These are phyloP conservation scores for Rhododendron mucronatum DNA, from an alignment of 148 eudicot species.

Conservation along the genomic window DNA sequence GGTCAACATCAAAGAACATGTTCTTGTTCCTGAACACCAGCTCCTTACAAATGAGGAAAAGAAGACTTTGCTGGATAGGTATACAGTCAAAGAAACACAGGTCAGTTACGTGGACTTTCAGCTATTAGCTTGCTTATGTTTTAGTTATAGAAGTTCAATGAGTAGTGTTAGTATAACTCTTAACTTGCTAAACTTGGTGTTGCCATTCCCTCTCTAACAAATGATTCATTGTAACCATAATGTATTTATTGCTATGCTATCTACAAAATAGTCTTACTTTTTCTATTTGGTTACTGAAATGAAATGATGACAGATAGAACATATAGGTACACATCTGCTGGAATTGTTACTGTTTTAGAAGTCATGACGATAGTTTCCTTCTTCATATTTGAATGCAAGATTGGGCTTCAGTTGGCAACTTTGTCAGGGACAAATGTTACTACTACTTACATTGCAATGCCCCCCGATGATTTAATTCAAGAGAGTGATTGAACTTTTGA, in stretches of 20 bases:
- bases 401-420: not conserved
- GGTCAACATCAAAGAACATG: slow-evolving; percentile 79
- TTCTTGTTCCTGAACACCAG: slow-evolving; percentile 90
- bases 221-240: not conserved
- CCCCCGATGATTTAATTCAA: not conserved
- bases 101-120: slow-evolving; percentile 27
- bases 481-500: not conserved
- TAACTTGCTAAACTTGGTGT: not conserved
- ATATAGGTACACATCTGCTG: not conserved
- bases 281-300: too few species aligned
- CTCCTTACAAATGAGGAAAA: slow-evolving; percentile 74
- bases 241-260: too few species aligned
- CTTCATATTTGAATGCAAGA: not conserved
- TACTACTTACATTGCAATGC: not conserved
- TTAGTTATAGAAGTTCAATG: not conserved
- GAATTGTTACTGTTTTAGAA: not conserved
- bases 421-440: not conserved
- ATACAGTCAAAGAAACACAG: slow-evolving; percentile 96
- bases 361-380: not conserved
- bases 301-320: too few species aligned
- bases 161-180: not conserved
- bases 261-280: too few species aligned
- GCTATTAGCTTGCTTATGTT: not conserved
- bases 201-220: not conserved
- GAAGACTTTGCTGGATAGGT: slow-evolving; percentile 77